Evolutionary conservation across 169 alveolate species (phyloP).

Genomic region (Plasmodium coatneyi): DNA sequence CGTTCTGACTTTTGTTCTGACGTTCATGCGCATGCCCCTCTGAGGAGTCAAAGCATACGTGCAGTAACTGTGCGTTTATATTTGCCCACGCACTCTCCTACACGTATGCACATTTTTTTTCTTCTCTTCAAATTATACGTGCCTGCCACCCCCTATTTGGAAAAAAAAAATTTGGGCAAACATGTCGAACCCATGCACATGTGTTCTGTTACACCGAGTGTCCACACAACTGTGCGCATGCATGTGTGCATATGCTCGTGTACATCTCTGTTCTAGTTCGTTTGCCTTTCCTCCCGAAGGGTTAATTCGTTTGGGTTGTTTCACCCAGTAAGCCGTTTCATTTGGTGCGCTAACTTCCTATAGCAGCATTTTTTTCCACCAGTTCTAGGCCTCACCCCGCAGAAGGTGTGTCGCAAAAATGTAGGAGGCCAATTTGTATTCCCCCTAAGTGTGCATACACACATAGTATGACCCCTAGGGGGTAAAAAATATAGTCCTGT

Average conservation of each 20-base stretch:
- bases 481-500: not conserved
- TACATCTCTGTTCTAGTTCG: not conserved
- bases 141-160: not conserved
- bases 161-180: not conserved
- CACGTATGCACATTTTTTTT: not conserved
- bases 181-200: not conserved
- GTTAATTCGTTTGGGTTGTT: not conserved
- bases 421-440: not conserved
- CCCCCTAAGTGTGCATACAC: not conserved
- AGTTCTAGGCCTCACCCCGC: not conserved
- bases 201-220: not conserved
- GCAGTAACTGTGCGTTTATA: not conserved
- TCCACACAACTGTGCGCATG: not conserved
- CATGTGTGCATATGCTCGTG: not conserved
- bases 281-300: not conserved
- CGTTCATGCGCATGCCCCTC: not conserved
- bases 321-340: not conserved
- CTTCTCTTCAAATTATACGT: not conserved
- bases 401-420: not conserved
- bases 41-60: not conserved
- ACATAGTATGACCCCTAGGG: not conserved
- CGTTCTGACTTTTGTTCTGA: not conserved
- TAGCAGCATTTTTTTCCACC: not conserved
- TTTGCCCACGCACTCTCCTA: not conserved
- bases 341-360: not conserved